A percentile compares a stretch with the other conserved stretches of the same genome.
phyloP scores from a whole-genome alignment of 306 rosid genomes.

The Cicer chorassanicum region DNA sequence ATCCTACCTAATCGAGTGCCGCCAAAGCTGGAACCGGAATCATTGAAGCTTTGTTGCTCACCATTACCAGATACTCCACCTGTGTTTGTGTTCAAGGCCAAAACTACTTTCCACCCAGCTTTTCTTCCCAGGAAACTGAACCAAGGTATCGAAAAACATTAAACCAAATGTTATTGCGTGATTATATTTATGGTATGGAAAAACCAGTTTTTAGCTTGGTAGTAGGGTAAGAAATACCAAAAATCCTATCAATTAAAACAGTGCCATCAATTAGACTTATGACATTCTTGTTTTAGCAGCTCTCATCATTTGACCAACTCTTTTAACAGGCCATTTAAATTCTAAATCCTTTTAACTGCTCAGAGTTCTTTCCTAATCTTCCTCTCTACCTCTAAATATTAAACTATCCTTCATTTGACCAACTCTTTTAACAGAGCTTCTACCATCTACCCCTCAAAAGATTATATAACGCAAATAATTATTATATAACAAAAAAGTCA shows the following conservation, averaged over 20 bases:
- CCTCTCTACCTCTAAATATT: background rate
- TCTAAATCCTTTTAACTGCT: background rate
- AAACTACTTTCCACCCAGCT: slow-evolving; percentile 62
- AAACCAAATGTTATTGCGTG: slow-evolving; percentile 42
- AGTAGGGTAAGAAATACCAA: slow-evolving; percentile 20
- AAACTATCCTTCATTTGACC: slow-evolving; percentile 17
- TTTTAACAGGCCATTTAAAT: background rate
- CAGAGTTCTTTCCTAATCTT: background rate
- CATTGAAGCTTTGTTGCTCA: slow-evolving; percentile 64
- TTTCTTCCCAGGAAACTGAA: slow-evolving; percentile 68
- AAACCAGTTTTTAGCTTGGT: background rate
- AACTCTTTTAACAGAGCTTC: slow-evolving; percentile 17
- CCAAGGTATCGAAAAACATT: slow-evolving; percentile 43
- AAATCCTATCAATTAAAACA: slow-evolving; percentile 18
- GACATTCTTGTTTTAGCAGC: slow-evolving; percentile 4
- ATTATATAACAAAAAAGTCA: slow-evolving; percentile 26
- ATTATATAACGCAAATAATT: slow-evolving; percentile 18
- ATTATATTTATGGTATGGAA: slow-evolving; percentile 9
- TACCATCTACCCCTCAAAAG: background rate
- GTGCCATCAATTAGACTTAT: slow-evolving; percentile 25
- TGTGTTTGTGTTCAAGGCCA: slow-evolving; percentile 89
- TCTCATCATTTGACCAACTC: too few relatives aligned
- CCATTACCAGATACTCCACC: slow-evolving; percentile 72
- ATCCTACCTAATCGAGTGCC: slow-evolving; percentile 92
- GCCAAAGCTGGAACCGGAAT: slow-evolving; percentile 63